Evolutionary conservation across 768 basidiomycete genomes (phyloP).

Genomic region (Hericium coralloides): DNA sequence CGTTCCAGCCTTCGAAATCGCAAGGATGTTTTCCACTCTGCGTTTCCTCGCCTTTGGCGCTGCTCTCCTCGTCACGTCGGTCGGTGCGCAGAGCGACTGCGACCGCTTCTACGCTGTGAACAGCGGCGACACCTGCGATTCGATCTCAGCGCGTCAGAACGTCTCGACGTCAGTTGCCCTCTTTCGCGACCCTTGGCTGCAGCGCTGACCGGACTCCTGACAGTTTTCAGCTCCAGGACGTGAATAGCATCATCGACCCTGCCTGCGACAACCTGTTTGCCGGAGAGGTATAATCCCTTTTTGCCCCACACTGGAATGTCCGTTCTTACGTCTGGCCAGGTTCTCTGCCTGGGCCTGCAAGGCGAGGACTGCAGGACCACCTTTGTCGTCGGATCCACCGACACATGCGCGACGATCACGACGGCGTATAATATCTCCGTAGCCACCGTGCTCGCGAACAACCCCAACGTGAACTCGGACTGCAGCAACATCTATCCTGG

Average conservation of each 20-base stretch:
- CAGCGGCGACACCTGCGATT: conserved; percentile 55
- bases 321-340: not conserved
- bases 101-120: conserved; percentile 52
- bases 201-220: not conserved
- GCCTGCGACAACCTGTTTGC: conserved; percentile 51
- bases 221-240: conserved; percentile 67
- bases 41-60: not conserved
- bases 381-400: conserved; percentile 44
- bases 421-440: conserved; percentile 33
- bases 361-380: conserved; percentile 56
- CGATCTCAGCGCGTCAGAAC: conserved; percentile 51
- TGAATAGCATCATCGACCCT: conserved; percentile 44
- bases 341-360: conserved; percentile 51
- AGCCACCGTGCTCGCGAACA: conserved; percentile 55
- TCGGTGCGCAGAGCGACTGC: conserved; percentile 24
- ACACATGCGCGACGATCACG: conserved; percentile 48
- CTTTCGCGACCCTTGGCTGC: not conserved
- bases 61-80: not conserved
- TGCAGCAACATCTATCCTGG: conserved; percentile 68
- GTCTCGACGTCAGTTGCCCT: conserved; percentile 46
- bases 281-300: conserved; percentile 16
- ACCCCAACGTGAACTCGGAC: conserved; percentile 54
- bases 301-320: not conserved
- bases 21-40: not conserved
- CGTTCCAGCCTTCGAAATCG: not conserved